Percentiles rank a stretch among this genome's conserved stretches.
These are phyloP conservation scores for Phytophthora melonis DNA, from an alignment of 352 stramenopile species.

Conservation along the genomic window DNA sequence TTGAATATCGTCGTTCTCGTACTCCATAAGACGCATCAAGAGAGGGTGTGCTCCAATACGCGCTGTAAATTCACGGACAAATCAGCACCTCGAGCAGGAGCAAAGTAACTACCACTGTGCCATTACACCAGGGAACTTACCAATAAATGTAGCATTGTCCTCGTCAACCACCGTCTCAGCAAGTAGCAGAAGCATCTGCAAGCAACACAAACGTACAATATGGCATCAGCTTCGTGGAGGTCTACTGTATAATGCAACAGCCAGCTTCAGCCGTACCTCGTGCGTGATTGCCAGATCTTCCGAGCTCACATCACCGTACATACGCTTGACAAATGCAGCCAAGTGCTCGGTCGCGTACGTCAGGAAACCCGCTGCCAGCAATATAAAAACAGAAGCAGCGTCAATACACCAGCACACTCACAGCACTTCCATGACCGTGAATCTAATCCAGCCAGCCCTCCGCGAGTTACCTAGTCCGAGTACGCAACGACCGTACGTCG, in stretches of 20 bases:
- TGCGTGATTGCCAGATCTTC: constrained; percentile 50
- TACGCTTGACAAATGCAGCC: constrained; percentile 49
- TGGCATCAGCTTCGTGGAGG: background rate
- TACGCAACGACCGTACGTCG: constrained; percentile 76
- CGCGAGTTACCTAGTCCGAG: constrained; percentile 70
- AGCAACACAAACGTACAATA: background rate
- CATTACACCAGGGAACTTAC: constrained; percentile 35
- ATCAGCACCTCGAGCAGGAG: background rate
- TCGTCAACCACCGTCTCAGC: constrained; percentile 73
- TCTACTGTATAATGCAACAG: background rate
- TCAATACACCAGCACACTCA: background rate
- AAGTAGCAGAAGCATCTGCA: constrained; percentile 41
- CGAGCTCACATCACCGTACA: constrained; percentile 25
- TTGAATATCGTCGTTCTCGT: constrained; percentile 78
- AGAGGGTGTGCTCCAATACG: constrained; percentile 70
- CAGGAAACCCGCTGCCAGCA: constrained; percentile 67
- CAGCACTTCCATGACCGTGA: background rate
- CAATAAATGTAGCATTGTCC: constrained; percentile 83
- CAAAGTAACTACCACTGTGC: background rate
- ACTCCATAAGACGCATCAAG: constrained; percentile 82
- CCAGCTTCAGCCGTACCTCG: constrained; percentile 31
- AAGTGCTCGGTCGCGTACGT: constrained; percentile 59
- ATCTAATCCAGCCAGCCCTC: background rate
- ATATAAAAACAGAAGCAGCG: constrained; percentile 9
- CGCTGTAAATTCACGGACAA: constrained; percentile 38